phyloP scores from a whole-genome alignment of 1,284 basidiomycete genomes.

The Apiotrichum domesticum region DNA sequence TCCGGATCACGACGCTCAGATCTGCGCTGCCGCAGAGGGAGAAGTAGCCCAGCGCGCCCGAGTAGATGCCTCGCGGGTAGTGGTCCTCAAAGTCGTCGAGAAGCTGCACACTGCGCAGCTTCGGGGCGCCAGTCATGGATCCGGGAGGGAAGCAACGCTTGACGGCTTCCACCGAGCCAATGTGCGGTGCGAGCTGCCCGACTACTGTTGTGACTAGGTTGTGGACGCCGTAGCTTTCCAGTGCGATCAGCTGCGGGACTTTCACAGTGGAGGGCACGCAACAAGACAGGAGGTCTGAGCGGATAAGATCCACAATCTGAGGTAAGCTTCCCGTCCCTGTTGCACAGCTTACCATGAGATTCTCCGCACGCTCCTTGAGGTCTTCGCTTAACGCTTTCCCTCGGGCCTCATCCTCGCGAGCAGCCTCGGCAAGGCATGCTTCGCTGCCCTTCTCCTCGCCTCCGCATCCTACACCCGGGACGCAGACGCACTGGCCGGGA shows the following conservation, averaged over 20 bases:
- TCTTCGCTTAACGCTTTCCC: constrained; percentile 59
- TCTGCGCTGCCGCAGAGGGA: constrained; percentile 82
- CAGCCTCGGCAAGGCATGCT: constrained; percentile 26
- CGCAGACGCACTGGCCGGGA: constrained; percentile 38
- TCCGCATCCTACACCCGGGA: constrained; percentile 21
- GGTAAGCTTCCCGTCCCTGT: not conserved
- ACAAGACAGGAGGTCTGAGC: constrained; percentile 76
- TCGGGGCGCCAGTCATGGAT: constrained; percentile 97
- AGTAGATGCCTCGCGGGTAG: constrained; percentile 70
- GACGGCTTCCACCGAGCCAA: constrained; percentile 64
- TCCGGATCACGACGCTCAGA: constrained; percentile 93
- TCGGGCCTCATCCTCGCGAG: constrained; percentile 40
- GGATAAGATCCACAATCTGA: constrained; percentile 86
- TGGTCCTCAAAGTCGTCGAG: constrained; percentile 71
- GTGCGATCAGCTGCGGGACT: constrained; percentile 77
- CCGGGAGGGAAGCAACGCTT: constrained; percentile 80
- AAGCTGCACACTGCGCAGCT: constrained; percentile 86
- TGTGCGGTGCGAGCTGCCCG: constrained; percentile 53
- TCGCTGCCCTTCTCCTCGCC: constrained; percentile 23
- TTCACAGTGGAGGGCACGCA: constrained; percentile 64
- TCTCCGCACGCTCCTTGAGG: constrained; percentile 90
- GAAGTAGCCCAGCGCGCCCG: constrained; percentile 91
- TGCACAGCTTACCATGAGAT: constrained; percentile 63
- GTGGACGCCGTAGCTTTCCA: constrained; percentile 95
- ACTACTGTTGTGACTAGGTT: constrained; percentile 92